These are phyloP conservation scores for Davidsoniella virescens DNA, from an alignment of 2,329 filamentous ascomycete genomes.

Conservation along the genomic window DNA sequence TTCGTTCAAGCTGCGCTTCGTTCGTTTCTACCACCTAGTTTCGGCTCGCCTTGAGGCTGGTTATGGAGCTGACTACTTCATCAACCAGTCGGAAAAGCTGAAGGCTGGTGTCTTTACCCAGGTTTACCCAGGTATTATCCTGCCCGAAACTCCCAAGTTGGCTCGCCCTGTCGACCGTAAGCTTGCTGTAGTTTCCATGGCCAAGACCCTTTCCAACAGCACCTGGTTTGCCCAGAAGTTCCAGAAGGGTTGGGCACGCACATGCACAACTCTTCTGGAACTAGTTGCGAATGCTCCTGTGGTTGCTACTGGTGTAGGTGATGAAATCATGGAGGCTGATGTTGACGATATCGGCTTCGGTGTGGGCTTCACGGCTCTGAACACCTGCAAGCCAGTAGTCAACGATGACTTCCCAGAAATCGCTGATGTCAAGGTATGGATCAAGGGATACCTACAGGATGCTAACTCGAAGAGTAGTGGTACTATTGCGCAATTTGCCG, in stretches of 20 bases:
- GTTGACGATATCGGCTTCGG: slow-evolving; percentile 93
- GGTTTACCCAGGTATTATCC: slow-evolving; percentile 73
- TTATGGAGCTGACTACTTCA: slow-evolving; percentile 86
- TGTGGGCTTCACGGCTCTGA: slow-evolving; percentile 82
- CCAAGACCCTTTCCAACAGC: slow-evolving; percentile 80
- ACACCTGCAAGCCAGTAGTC: slow-evolving; percentile 63
- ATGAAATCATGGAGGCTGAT: slow-evolving; percentile 75
- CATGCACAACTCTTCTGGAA: slow-evolving; percentile 75
- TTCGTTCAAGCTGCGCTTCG: slow-evolving; percentile 70
- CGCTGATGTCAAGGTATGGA: slow-evolving; percentile 69
- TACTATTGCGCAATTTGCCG: slow-evolving; percentile 52
- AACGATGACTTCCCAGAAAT: slow-evolving; percentile 79
- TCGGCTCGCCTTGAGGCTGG: slow-evolving; percentile 62
- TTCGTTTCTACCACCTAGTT: slow-evolving; percentile 87
- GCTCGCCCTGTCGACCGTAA: slow-evolving; percentile 82
- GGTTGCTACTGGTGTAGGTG: slow-evolving; percentile 45
- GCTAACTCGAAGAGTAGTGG: slow-evolving; percentile 61
- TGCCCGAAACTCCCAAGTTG: slow-evolving; percentile 78
- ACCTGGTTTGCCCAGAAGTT: slow-evolving; percentile 68
- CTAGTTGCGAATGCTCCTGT: slow-evolving; percentile 74
- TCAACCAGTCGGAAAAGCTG: slow-evolving; percentile 65
- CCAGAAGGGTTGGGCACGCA: slow-evolving; percentile 80
- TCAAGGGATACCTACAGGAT: slow-evolving; percentile 57
- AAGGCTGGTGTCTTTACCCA: slow-evolving; percentile 67
- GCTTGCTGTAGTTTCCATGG: slow-evolving; percentile 79